Base-by-base conservation (phyloP, 2,329 filamentous ascomycete genomes). In the Lasiodiplodia sp. region DNA sequence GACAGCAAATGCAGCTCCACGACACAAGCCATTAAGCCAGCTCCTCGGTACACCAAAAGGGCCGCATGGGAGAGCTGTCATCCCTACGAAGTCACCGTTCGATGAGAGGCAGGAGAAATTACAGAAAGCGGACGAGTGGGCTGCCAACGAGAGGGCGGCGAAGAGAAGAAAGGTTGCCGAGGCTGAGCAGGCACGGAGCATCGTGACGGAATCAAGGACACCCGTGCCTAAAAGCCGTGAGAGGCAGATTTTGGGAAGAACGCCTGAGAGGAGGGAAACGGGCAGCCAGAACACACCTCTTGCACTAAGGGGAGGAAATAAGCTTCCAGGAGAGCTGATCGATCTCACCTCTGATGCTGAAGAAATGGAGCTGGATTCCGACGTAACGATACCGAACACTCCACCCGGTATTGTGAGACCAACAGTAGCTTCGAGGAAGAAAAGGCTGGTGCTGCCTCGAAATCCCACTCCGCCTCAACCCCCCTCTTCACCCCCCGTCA, bases 21-120 rank as follows among this genome's bases (percentile, higher is more conserved):
- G 84, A 56, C 87, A 87, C 34, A 87, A 86, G 71, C 87, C 88
- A 4, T 77, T 91, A 38, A 89, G 88, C 72, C 84, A 89, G 62
- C 73, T 93, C 16, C 84, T 94, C 34, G 90, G 90, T 1, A 88
- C 87, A 1, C 88, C 88, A 12, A 89, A 86, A 67, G 87, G 89
- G 0, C 86, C 88, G 10, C 84, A 89, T 73, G 89, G 89, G 0
- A 89, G 90, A 73, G 86, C 90, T 2, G 72, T 83, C 2, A 75
- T 90, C 3, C 85, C 88, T 0, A 79, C 75, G 8, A 85, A 85
- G 65, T 92, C 91, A 0, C 91, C 91, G 0, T 93, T 88, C 70
- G 91, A 93, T 71, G 81, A 87, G 34, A 71, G 75, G 16, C 72
- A 75, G 40, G 75, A 75, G 68, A 75, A 58, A 8, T 23, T 51